Conservation (phyloP, 306 rosid genomes). For the Senna tora region DNA sequence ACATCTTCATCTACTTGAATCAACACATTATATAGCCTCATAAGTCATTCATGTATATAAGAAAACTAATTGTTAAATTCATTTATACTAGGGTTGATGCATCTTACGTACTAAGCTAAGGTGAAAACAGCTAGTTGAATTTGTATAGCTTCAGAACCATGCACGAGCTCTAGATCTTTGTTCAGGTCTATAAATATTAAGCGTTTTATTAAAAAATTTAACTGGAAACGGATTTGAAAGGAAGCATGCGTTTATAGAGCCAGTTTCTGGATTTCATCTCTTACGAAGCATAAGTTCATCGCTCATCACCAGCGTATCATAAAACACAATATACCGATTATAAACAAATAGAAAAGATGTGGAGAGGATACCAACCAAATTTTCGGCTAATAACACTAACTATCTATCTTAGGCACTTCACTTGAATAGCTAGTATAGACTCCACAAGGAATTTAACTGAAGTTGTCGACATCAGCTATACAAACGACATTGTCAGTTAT, state of each 20-base stretch:
- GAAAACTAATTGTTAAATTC: constrained; percentile 5
- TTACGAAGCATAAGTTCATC: constrained; percentile 23
- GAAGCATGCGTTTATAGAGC: neutral
- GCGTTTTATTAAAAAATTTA: neutral
- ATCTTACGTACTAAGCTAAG: constrained; percentile 18
- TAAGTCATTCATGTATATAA: neutral
- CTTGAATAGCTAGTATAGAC: constrained; percentile 11
- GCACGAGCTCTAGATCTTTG: neutral
- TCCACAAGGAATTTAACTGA: constrained; percentile 12
- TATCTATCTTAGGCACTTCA: constrained; percentile 20
- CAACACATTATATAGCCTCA: neutral
- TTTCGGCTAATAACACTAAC: neutral
- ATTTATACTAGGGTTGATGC: constrained; percentile 7
- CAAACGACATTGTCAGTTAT: neutral
- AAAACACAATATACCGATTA: neutral
- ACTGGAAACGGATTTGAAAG: neutral
- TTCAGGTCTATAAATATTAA: neutral
- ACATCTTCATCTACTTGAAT: neutral
- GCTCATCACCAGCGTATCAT: constrained; percentile 16
- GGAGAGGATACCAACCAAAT: neutral
- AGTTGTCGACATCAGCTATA: neutral
- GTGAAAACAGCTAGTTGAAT: neutral
- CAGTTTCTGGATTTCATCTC: constrained; percentile 2
- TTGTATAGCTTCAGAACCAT: neutral
- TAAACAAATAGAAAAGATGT: neutral